These are phyloP conservation scores for Cymodocea nodosa DNA, from an alignment of 116 monocot genomes.

Conservation along the genomic window DNA sequence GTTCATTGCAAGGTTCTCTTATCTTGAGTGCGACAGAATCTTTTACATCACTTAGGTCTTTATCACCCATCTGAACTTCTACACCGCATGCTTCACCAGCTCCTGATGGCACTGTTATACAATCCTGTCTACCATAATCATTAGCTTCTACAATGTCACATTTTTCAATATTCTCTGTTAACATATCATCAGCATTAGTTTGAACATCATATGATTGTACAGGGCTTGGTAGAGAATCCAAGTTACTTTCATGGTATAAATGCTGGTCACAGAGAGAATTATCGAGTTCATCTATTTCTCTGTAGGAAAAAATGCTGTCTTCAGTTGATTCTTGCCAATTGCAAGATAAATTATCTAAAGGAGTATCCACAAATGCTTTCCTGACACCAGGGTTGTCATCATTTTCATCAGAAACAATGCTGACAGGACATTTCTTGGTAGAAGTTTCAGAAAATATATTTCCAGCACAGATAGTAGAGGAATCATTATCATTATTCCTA, in stretches of 20 bases:
- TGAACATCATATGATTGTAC: conserved; percentile 13
- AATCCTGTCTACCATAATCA: conserved; percentile 8
- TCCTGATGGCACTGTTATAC: conserved; percentile 11
- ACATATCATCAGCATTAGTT: conserved; percentile 12
- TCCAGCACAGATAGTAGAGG: conserved; percentile 8
- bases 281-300: neutral
- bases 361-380: conserved; percentile 2
- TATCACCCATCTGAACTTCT: conserved; percentile 13
- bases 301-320: neutral
- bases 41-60: conserved; percentile 14
- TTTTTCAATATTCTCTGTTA: conserved; percentile 13
- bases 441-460: conserved; percentile 8
- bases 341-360: neutral
- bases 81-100: conserved; percentile 5
- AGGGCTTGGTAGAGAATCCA: conserved; percentile 14
- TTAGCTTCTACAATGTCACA: conserved; percentile 12
- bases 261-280: conserved; percentile 8
- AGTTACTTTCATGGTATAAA: conserved; percentile 12
- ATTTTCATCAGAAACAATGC: conserved; percentile 7
- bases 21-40: conserved; percentile 26
- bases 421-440: conserved; percentile 10
- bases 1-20: conserved; percentile 14
- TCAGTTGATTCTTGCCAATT: neutral
- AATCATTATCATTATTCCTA: neutral
- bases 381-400: conserved; percentile 12